A percentile compares a stretch with the other conserved stretches of the same genome.
phyloP scores from a whole-genome alignment of 108 stramenopile species.

The Nitzschia putrida region DNA sequence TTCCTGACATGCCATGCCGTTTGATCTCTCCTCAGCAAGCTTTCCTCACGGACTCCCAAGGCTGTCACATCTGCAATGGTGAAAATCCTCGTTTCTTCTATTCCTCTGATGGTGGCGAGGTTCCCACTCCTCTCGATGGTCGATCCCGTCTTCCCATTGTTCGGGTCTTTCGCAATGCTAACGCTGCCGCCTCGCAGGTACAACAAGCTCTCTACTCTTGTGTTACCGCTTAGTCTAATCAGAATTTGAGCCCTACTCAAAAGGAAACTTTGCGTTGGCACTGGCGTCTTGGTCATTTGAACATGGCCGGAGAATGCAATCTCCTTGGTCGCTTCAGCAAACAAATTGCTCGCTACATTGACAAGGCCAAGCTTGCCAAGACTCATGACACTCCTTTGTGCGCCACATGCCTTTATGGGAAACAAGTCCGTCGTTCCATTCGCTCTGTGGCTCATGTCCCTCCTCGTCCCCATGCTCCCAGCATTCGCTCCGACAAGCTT shows the following conservation, averaged over 20 bases:
- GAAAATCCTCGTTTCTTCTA: neutral
- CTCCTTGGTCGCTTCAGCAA: too few relatives aligned
- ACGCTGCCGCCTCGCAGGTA: neutral
- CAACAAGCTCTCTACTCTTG: neutral
- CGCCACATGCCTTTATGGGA: constrained; percentile 30
- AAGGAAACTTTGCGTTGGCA: constrained; percentile 44
- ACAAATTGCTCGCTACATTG: neutral
- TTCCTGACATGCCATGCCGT: neutral
- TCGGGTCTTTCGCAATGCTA: neutral
- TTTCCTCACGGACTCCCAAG: neutral
- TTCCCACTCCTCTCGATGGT: neutral
- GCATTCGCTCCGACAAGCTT: neutral
- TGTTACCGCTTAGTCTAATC: constrained; percentile 25
- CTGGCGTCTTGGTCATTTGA: constrained; percentile 27
- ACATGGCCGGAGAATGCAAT: too few relatives aligned
- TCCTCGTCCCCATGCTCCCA: neutral
- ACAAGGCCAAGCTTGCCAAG: too few relatives aligned
- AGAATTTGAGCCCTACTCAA: constrained; percentile 42
- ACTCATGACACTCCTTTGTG: constrained; percentile 19
- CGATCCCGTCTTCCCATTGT: neutral
- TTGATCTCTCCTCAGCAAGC: neutral
- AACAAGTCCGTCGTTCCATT: neutral
- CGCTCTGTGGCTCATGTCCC: neutral
- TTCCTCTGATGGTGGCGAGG: neutral
- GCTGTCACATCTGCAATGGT: neutral